phyloP scores from a whole-genome alignment of 2,329 filamentous ascomycete genomes.

The Fusarium graminum region DNA sequence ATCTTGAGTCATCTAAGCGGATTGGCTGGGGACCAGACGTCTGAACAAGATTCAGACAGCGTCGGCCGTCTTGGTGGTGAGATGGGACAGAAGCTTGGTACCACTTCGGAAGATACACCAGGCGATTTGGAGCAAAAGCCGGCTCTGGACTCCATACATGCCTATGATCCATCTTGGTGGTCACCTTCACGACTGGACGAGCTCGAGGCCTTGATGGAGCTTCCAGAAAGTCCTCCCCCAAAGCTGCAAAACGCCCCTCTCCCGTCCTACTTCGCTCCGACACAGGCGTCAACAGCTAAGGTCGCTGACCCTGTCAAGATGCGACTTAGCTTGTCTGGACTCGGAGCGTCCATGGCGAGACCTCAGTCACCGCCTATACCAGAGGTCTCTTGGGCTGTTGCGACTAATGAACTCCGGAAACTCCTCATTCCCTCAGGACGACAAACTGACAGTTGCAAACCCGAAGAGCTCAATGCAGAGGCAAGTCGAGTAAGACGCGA shows the following conservation, averaged over 20 bases:
- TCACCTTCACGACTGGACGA: slow-evolving; percentile 72
- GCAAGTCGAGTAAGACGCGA: slow-evolving; percentile 74
- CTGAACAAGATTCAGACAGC: slow-evolving; percentile 52
- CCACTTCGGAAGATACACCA: slow-evolving; percentile 53
- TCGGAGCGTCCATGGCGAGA: slow-evolving; percentile 56
- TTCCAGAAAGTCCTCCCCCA: slow-evolving; percentile 56
- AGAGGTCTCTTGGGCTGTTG: slow-evolving; percentile 86
- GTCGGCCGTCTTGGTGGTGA: slow-evolving; percentile 66
- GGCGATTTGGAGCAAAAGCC: slow-evolving; percentile 9
- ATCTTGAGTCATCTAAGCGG: slow-evolving; percentile 92
- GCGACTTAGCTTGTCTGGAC: slow-evolving; percentile 71
- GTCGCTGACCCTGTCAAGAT: slow-evolving; percentile 76
- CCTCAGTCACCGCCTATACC: slow-evolving; percentile 77
- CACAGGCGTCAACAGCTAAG: slow-evolving; percentile 87
- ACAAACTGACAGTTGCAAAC: slow-evolving; percentile 79
- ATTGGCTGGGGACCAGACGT: slow-evolving; percentile 70
- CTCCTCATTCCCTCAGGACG: slow-evolving; percentile 82
- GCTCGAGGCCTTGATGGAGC: slow-evolving; percentile 71
- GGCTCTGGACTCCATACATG: slow-evolving; percentile 51
- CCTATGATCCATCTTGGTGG: slow-evolving; percentile 81
- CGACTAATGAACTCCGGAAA: slow-evolving; percentile 85
- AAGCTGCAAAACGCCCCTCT: slow-evolving; percentile 68
- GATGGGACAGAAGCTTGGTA: slow-evolving; percentile 67
- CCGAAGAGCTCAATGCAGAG: slow-evolving; percentile 82
- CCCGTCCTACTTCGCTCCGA: slow-evolving; percentile 87